Percentiles rank a stretch among this genome's conserved stretches.
phyloP scores from a whole-genome alignment of 805 yeast genomes.

The Yamadazyma kitorensis region DNA sequence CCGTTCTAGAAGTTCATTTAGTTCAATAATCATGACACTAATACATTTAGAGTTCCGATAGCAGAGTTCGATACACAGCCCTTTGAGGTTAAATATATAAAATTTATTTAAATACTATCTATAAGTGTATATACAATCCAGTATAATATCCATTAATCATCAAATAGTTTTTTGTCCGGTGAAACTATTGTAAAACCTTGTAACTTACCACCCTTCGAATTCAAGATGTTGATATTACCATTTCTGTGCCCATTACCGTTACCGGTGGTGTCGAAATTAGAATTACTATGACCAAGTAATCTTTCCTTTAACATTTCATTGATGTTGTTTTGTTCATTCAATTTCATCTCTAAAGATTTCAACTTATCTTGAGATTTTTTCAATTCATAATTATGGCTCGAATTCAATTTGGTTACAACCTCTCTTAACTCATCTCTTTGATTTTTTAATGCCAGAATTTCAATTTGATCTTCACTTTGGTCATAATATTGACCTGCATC shows the following conservation, averaged over 20 bases:
- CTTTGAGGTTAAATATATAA: too few relatives aligned
- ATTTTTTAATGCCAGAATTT: slow-evolving; percentile 19
- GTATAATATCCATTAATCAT: slow-evolving; percentile 9
- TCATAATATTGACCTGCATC: slow-evolving; percentile 3
- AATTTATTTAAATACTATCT: too few relatives aligned
- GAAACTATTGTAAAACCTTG: slow-evolving; percentile 39
- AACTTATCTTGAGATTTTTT: slow-evolving; percentile 35
- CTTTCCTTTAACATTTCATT: slow-evolving; percentile 34
- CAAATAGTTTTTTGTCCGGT: slow-evolving; percentile 25
- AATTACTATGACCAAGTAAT: slow-evolving; percentile 7
- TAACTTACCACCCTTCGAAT: slow-evolving; percentile 30
- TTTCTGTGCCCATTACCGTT: neutral
- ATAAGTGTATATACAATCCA: too few relatives aligned
- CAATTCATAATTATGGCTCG: slow-evolving; percentile 33
- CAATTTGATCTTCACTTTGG: slow-evolving; percentile 17
- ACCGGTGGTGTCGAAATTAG: neutral
- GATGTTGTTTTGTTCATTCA: slow-evolving; percentile 26
- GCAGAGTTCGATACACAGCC: too few relatives aligned
- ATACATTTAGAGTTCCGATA: too few relatives aligned
- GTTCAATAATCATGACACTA: too few relatives aligned
- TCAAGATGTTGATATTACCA: slow-evolving; percentile 1
- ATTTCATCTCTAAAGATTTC: slow-evolving; percentile 27
- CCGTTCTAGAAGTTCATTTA: too few relatives aligned
- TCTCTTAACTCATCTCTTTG: slow-evolving; percentile 44
- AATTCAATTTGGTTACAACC: slow-evolving; percentile 35